phyloP scores from a whole-genome alignment of 257 asterid species.

The Solanum clarkiae region DNA sequence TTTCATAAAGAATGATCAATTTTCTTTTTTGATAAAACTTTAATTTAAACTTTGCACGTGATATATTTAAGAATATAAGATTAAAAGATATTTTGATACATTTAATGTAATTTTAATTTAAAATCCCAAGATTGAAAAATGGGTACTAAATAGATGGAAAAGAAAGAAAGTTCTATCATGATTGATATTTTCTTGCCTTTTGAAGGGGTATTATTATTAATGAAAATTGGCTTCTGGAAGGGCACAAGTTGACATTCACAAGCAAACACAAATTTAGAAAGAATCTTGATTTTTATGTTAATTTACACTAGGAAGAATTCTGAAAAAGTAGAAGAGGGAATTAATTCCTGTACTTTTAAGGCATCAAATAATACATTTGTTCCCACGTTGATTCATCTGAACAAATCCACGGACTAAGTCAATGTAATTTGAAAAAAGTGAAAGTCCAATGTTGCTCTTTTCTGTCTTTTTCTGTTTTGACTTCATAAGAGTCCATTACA shows the following conservation, averaged over 20 bases:
- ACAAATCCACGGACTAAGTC: neutral
- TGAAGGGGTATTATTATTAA: neutral
- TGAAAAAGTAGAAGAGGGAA: neutral
- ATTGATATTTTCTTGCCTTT: neutral
- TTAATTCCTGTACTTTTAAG: neutral
- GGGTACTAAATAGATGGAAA: neutral
- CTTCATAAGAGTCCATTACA: neutral
- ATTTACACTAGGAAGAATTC: neutral
- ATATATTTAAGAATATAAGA: no score
- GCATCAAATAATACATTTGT: neutral
- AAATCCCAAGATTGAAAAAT: no score
- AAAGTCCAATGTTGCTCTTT: neutral
- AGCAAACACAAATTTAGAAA: neutral
- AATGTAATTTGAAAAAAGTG: neutral
- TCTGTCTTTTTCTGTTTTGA: neutral
- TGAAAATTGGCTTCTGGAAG: neutral
- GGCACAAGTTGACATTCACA: neutral
- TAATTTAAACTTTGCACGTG: no score
- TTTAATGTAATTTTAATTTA: no score
- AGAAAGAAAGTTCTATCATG: neutral
- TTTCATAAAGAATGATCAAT: no score
- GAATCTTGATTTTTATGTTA: neutral
- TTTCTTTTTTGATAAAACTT: no score
- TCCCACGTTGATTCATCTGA: neutral
- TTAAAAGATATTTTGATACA: no score